Evolutionary conservation across 2,329 filamentous ascomycete species (phyloP), one percentile per base, ranked within the genome.

Genomic region (Fusarium buharicum): DNA sequence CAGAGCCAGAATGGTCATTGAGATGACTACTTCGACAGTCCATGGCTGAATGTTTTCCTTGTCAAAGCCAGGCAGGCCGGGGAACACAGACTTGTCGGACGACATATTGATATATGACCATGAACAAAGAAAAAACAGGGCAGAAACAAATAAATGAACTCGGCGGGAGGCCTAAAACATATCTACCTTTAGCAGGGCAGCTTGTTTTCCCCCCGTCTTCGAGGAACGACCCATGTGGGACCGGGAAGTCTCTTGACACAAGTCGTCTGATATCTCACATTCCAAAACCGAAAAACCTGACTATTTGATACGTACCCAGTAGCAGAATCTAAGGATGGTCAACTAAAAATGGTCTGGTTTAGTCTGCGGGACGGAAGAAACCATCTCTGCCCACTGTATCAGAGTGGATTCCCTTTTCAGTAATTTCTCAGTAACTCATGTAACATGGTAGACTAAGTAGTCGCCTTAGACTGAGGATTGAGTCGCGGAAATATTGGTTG

Each of bases 1-100:
- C 16, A 77, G 59, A 2, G 79, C 76, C 22, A 82, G 68, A 7
- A 76, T 69, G 0, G 80, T 81, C 58, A 82, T 73, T 2, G 76
- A 73, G 10, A 72, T 70, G 27, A 79, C 74, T 12, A 80, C 78
- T 38, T 71, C 66, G 45, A 79, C 68, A 1, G 69, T 73, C 79
- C 79, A 82, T 70, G 75, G 75, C 64, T 80, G 79, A 18, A 81
- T 70, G 58, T 75, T 73, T 40, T 75, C 16, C 12, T 28, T 40
- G 37, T 68, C 50, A 17, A 50, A 69, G 41, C 67, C 67, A 18
- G 67, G 62, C 18, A 69, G 56, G 34, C 67, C 67, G 9, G 67
- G 67, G 20, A 69, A 59, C 16, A 55, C 40, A 33, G 66, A 66
- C 8, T 24, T 24, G 36, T 64, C 64, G 9, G 50, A 46, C n/a